Base-by-base conservation (phyloP, 495 filamentous ascomycete genomes). In the Penicillium robsamsonii region DNA sequence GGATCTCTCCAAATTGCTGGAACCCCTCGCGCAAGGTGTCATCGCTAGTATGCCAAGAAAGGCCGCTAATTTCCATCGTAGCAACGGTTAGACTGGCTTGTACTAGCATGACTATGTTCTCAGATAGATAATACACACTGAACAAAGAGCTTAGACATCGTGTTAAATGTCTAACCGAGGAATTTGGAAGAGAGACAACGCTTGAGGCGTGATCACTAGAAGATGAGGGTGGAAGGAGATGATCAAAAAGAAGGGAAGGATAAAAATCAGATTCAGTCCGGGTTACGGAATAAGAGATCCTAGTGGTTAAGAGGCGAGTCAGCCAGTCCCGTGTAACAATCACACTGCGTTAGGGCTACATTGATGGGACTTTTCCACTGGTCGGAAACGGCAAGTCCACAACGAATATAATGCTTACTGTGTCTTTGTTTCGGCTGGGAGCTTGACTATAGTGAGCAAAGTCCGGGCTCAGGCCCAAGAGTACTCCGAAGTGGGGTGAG, bases 1-100 rank as follows among this genome's bases (percentile, higher is more conserved):
- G 90, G 55, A 97, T 86, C 27, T 73, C 72, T 24, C 93, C 93
- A 66, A 88, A 96, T 71, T 93, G 83, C 72, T 91, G 86, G 75
- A 97, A 97, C 67, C 96, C 95, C 56, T 83, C 68, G 57, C 87
- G 86, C 38, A 97, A 79, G 38, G 89, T 88, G 4, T 69, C 68
- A 73, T 97, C 93, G 70, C 92, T 91, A 48, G 93, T 97, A 80
- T 96, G 92, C 93, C 93, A 97, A 59, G 93, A 91, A 60, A 97
- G 91, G 81, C 93, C 93, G 65, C 93, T 97, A 61, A 44, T 29
- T 4, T 31, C 63, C 15, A 65, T 53, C 9, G 41, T 43, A 58
- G 47, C 22, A 57, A 17, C 33, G 31, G 56, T 43, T 38, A 44
- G 33, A 56, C 50, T 40, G 38, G 17, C 35, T 27, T 17, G 5